Percentiles rank a stretch among this genome's conserved stretches.
Evolutionary conservation across 352 stramenopile genomes (phyloP).

Genomic region (Halophytophthora polymorphica): DNA sequence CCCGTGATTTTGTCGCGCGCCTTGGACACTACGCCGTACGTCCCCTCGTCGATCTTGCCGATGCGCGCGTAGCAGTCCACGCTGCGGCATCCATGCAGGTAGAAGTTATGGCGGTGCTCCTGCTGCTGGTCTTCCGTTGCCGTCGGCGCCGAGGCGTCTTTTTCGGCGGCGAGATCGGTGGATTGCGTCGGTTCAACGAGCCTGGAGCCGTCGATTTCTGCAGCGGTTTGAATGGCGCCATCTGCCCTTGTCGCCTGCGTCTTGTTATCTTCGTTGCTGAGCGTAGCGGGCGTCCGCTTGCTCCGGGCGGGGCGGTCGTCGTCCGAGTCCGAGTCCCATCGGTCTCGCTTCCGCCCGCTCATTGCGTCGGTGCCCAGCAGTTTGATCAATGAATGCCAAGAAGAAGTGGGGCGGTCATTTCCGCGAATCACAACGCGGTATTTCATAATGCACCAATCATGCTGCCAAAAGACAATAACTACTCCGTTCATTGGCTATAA

Average conservation of each 20-base stretch:
- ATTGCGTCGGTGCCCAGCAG: too few species aligned
- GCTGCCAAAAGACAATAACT: too few species aligned
- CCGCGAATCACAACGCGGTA: too few species aligned
- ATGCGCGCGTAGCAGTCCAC: conserved; percentile 95
- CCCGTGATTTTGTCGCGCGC: conserved; percentile 87
- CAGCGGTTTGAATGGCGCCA: not conserved
- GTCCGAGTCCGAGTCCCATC: conserved; percentile 64
- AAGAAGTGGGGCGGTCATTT: too few species aligned
- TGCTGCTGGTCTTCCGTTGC: not conserved
- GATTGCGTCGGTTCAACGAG: conserved; percentile 1
- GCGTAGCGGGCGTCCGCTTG: conserved; percentile 6
- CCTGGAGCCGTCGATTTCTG: not conserved
- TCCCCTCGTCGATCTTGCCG: conserved; percentile 93
- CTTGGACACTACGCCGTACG: conserved; percentile 96
- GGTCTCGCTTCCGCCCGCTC: conserved; percentile 41
- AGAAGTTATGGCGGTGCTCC: conserved; percentile 57
- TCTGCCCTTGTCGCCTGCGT: not conserved
- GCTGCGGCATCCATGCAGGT: conserved; percentile 88
- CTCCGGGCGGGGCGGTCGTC: conserved; percentile 19
- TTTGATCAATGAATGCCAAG: too few species aligned
- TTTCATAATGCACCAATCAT: too few species aligned
- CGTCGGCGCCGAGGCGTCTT: not conserved
- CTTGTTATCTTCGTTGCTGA: not conserved
- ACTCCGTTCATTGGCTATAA: too few species aligned
- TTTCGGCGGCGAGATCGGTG: conserved; percentile 1